A percentile compares a stretch with the other conserved stretches of the same genome.
These are phyloP conservation scores for Fragaria nilgerrensis DNA, from an alignment of 306 rosid genomes.

Conservation along the genomic window DNA sequence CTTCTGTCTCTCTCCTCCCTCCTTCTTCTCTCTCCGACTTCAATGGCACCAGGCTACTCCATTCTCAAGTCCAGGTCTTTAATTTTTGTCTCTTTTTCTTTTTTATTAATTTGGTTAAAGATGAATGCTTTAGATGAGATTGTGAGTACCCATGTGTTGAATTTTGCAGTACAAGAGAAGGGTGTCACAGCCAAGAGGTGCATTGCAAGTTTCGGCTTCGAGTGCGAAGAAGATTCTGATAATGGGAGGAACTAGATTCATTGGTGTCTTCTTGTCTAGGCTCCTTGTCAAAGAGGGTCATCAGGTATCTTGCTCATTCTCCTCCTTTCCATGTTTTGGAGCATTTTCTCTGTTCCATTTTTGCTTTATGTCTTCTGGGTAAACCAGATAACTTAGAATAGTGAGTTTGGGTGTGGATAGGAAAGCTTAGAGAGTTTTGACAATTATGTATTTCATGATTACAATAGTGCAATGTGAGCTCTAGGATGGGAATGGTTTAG, in stretches of 20 bases:
- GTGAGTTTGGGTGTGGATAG: not conserved
- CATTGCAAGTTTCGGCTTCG: constrained; percentile 63
- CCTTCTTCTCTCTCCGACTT: constrained; percentile 90
- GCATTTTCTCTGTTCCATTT: too few relatives aligned
- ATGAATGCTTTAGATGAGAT: not conserved
- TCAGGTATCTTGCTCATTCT: constrained; percentile 46
- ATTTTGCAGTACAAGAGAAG: constrained; percentile 59
- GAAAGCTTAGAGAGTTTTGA: too few relatives aligned
- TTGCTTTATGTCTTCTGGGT: too few relatives aligned
- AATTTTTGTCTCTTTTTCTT: not conserved
- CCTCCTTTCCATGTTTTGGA: not conserved
- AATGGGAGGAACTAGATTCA: constrained; percentile 96
- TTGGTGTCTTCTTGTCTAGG: constrained; percentile 89
- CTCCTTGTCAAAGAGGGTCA: constrained; percentile 94
- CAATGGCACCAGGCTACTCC: constrained; percentile 72
- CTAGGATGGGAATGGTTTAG: not conserved
- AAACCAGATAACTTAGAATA: not conserved
- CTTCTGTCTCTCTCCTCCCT: constrained; percentile 73
- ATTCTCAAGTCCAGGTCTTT: constrained; percentile 69
- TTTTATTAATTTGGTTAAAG: not conserved
- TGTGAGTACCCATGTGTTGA: not conserved
- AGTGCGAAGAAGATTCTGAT: constrained; percentile 80
- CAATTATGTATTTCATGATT: not conserved
- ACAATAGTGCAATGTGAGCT: not conserved
- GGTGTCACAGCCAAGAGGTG: constrained; percentile 57